Percentiles rank a stretch among this genome's conserved stretches.
Evolutionary conservation across 2,329 filamentous ascomycete species (phyloP).

Genomic region (Leptographium radiaticola): DNA sequence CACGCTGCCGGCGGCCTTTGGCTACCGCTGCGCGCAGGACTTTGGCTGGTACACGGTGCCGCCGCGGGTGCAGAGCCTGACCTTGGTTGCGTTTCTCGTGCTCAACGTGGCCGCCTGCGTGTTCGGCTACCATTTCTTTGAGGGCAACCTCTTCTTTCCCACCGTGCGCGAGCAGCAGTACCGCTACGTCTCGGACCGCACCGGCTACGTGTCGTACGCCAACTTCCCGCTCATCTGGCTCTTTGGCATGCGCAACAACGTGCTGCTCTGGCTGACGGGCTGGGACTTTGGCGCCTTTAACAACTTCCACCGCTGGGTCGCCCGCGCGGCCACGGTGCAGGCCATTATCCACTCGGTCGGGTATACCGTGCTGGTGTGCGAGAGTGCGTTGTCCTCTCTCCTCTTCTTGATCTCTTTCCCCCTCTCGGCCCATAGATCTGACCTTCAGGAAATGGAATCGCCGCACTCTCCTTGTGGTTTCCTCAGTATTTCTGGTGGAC

Average conservation of each 20-base stretch:
- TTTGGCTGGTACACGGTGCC: slow-evolving; percentile 21
- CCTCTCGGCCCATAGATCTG: background rate
- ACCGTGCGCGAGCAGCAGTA: slow-evolving; percentile 3
- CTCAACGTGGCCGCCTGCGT: slow-evolving; percentile 8
- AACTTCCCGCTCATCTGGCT: slow-evolving; percentile 20
- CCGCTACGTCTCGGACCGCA: slow-evolving; percentile 12
- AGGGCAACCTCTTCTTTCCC: slow-evolving; percentile 10
- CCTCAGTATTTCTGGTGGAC: slow-evolving; percentile 8
- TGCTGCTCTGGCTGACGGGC: slow-evolving; percentile 52
- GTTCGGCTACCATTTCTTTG: slow-evolving; percentile 10
- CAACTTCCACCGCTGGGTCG: slow-evolving; percentile 54
- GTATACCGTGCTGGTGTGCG: slow-evolving; percentile 33
- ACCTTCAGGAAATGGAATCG: background rate
- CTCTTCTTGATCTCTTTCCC: background rate
- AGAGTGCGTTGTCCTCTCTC: slow-evolving; percentile 1
- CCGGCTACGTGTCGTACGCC: slow-evolving; percentile 9
- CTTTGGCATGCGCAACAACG: slow-evolving; percentile 54
- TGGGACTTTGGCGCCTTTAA: slow-evolving; percentile 58
- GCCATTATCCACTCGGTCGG: slow-evolving; percentile 49
- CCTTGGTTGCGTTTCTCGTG: slow-evolving; percentile 5
- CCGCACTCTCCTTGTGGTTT: background rate
- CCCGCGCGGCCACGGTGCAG: slow-evolving; percentile 46
- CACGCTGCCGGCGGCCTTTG: slow-evolving; percentile 23
- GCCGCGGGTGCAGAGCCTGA: slow-evolving; percentile 11
- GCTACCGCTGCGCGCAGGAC: slow-evolving; percentile 27